Conservation (phyloP, 306 rosid genomes). For the Malus domestica region ASM211411v1 NC_041795.1:2715501-2716000, state of each 20-base stretch:
- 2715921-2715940: slow-evolving; percentile 39
- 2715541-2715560: not conserved
- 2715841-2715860: not conserved
- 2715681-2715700: not conserved
- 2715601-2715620: not conserved
- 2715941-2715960: slow-evolving; percentile 36
- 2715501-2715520: not conserved
- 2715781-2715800: not conserved
- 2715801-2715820: not conserved
- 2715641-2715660: not conserved
- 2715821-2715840: not conserved
- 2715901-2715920: slow-evolving; percentile 7
- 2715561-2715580: not conserved
- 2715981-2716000: slow-evolving; percentile 33
- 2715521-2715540: not conserved
- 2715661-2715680: not conserved
- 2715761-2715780: not conserved
- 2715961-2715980: slow-evolving; percentile 40
- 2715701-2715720: not conserved
- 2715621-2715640: not conserved
- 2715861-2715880: not conserved
- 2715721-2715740: not conserved
- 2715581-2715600: not conserved
- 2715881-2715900: slow-evolving; percentile 4
- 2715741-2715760: not conserved